Percentiles rank a stretch among this genome's conserved stretches.
phyloP scores from a whole-genome alignment of 371 early-diverging fungal genomes.

The Mucor circinelloides region DNA sequence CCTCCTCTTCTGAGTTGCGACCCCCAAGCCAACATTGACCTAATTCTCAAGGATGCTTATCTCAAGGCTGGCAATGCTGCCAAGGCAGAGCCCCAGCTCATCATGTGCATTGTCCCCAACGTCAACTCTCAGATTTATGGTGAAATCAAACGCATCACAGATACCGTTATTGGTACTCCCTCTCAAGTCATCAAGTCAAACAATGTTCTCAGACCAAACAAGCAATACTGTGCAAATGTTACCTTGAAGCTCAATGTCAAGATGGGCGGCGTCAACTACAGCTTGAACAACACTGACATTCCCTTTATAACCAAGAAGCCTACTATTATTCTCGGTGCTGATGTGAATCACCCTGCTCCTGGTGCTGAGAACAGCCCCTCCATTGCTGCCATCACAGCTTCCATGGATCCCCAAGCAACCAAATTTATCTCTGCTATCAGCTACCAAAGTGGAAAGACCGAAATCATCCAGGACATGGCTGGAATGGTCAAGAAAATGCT shows the following conservation, averaged over 20 bases:
- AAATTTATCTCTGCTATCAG: constrained; percentile 82
- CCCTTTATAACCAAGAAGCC: constrained; percentile 70
- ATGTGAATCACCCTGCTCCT: constrained; percentile 89
- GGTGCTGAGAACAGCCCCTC: constrained; percentile 76
- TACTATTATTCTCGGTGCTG: constrained; percentile 93
- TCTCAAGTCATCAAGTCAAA: no score
- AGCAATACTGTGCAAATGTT: constrained; percentile 76
- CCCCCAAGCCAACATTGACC: no score
- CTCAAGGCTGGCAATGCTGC: no score
- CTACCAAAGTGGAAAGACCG: constrained; percentile 81
- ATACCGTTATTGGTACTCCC: no score
- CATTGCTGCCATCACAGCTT: constrained; percentile 69
- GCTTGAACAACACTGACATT: constrained; percentile 43
- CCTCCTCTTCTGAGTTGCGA: no score
- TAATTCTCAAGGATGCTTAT: no score
- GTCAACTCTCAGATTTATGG: no score
- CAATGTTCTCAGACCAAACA: no score
- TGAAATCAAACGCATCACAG: no score
- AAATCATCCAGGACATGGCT: constrained; percentile 85
- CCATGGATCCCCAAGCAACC: constrained; percentile 83
- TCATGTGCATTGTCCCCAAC: no score
- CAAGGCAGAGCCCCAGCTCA: no score
- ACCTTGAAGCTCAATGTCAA: constrained; percentile 89
- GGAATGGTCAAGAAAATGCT: constrained; percentile 84
- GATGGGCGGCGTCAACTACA: constrained; percentile 79